Conservation (phyloP, 129 eudicot genomes). For the Daucus carota region DH1_v3.0 NC_030385.2:33976001-33976500, state of each 20-base stretch:
- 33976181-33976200: too few species aligned
- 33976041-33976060: background rate
- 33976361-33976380: constrained; percentile 68
- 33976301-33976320: constrained; percentile 50
- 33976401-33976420: background rate
- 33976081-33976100: background rate
- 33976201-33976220: too few species aligned
- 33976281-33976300: constrained; percentile 56
- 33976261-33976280: constrained; percentile 19
- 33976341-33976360: constrained; percentile 92
- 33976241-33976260: too few species aligned
- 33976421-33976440: background rate
- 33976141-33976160: background rate
- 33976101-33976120: background rate
- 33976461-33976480: constrained; percentile 67
- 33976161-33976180: background rate
- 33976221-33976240: background rate
- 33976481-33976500: constrained; percentile 47
- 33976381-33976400: constrained; percentile 39
- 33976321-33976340: constrained; percentile 53
- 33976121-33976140: background rate
- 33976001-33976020: background rate
- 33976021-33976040: background rate
- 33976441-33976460: constrained; percentile 7
- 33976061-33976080: background rate